Evolutionary conservation across 148 eudicot species (phyloP), one percentile per base, ranked within the genome.

Genomic region (Polygonum aviculare): DNA sequence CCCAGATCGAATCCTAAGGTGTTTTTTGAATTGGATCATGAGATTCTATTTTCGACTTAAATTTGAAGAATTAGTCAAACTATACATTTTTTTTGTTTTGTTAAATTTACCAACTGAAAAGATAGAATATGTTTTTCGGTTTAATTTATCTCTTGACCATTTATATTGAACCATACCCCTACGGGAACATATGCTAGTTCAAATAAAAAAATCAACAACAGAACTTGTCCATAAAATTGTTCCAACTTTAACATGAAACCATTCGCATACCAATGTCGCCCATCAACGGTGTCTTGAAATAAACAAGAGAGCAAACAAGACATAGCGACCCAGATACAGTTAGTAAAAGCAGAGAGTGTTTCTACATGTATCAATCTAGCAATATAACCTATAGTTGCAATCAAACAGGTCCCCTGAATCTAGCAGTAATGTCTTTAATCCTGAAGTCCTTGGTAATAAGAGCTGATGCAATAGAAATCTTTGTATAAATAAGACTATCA

Each of bases 401-500:
- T 70, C 45, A 1, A 70, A 38, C 49, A 0, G 47, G 49, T 70
- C 73, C 45, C 73, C 45, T 70, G 49, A 72, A 72, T 72, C 75
- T 48, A 72, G 50, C 75, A 48, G 52, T 10, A 45, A 19, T 48
- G 75, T 44, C 36, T 38, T 72, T 26, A 19, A 21, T 44, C 36
- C 44, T 44, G 19, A 5, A 38, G 50, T 45, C 48, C 7, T 15
- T 39, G 22, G 2, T 21, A 33, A 12, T 35, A 39, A 45, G 50
- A n/a, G 19, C 74, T 63, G 38, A 67, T 44, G 44, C 72, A 54
- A 67, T 67, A 14, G 72, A 33, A 63, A 67, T n/a, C 72, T 67
- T 0, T 67, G 72, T 36, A 15, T 67, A 26, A 36, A 15, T 67
- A 31, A 3, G n/a, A 36, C 45, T 33, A 67, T 85, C 81, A 84